Evolutionary conservation across 2,329 filamentous ascomycete genomes (phyloP).

Genomic region (Rhynchosporium secalis): DNA sequence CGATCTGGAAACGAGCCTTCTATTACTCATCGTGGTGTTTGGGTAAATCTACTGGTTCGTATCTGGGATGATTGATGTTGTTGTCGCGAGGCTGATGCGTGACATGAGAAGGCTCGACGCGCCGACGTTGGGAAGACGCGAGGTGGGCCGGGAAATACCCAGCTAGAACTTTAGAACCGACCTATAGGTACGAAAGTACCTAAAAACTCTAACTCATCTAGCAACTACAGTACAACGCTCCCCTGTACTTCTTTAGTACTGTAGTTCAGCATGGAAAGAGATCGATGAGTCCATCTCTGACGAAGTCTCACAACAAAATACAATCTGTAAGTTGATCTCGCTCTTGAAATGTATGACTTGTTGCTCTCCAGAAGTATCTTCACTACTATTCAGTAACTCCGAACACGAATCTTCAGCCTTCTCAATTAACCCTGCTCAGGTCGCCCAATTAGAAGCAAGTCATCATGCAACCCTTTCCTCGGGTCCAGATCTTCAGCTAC

Average conservation of each 20-base stretch:
- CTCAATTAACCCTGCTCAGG: neutral
- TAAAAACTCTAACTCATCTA: neutral
- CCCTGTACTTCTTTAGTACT: no score
- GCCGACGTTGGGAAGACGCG: neutral
- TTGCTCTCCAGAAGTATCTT: neutral
- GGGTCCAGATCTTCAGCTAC: neutral
- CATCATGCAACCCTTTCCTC: no score
- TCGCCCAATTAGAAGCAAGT: neutral
- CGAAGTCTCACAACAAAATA: no score
- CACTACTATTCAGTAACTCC: neutral
- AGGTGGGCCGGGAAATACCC: neutral
- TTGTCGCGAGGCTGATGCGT: neutral
- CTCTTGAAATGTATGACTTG: no score
- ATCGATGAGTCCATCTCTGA: no score
- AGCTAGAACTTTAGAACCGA: neutral
- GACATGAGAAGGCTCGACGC: neutral
- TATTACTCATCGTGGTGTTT: constrained; percentile 24
- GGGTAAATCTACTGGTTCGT: neutral
- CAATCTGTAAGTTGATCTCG: no score
- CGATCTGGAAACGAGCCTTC: constrained; percentile 29
- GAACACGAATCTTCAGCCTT: neutral
- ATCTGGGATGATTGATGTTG: neutral
- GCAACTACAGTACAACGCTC: neutral
- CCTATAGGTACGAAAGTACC: no score
- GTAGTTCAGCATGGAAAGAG: no score